Conservation (phyloP, 768 basidiomycete genomes). For the Tephrocybe sp. region DNA sequence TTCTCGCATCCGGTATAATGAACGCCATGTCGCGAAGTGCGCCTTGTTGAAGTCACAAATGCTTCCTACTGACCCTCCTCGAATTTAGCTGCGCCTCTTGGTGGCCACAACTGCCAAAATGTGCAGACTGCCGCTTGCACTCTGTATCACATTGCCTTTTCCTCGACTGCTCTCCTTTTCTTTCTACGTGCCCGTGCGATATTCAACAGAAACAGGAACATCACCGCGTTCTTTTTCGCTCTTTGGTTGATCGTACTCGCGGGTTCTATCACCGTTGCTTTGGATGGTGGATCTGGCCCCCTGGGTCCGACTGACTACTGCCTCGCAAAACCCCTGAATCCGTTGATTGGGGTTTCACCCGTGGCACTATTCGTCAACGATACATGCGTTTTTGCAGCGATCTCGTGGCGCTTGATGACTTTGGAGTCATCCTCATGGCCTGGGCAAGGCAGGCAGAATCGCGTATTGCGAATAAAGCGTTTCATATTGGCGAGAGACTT, state of each 20-base stretch:
- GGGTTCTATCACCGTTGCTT: conserved; percentile 21
- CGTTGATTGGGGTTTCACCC: conserved; percentile 17
- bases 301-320: background rate
- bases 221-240: conserved; percentile 21
- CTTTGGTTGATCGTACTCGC: conserved; percentile 27
- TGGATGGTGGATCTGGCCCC: conserved; percentile 18
- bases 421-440: background rate
- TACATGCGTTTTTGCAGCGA: background rate
- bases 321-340: background rate
- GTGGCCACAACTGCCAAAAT: conserved; percentile 13
- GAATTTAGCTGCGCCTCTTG: background rate
- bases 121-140: conserved; percentile 15
- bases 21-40: conserved; percentile 19
- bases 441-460: background rate
- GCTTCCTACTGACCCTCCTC: background rate
- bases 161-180: conserved; percentile 26
- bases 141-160: conserved; percentile 19
- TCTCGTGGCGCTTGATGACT: background rate
- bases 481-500: conserved; percentile 19
- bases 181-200: conserved; percentile 31
- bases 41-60: background rate
- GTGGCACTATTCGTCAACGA: background rate
- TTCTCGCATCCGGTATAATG: conserved; percentile 16
- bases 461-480: too few relatives aligned
- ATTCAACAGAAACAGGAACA: conserved; percentile 19